phyloP scores from a whole-genome alignment of 345 rosid species.

The Nephelium lappaceum region DNA sequence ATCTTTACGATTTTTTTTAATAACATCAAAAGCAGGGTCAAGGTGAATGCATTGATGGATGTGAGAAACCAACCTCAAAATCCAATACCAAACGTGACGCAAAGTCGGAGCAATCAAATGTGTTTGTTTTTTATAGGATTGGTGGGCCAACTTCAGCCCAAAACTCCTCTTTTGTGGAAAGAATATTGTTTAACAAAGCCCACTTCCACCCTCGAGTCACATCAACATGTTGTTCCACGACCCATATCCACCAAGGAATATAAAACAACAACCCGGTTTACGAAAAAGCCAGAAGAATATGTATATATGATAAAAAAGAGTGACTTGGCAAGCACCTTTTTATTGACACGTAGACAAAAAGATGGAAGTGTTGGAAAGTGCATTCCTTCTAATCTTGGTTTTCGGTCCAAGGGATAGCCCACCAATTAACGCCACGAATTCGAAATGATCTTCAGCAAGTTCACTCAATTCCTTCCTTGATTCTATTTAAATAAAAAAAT shows the following conservation, averaged over 20 bases:
- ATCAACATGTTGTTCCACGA: neutral
- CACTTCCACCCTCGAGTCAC: neutral
- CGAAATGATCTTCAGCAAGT: constrained; percentile 19
- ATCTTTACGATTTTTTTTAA: no score
- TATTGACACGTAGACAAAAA: no score
- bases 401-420: neutral
- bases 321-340: no score
- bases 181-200: neutral
- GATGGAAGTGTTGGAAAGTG: neutral
- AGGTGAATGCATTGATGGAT: no score
- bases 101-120: neutral
- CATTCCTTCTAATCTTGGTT: constrained; percentile 3
- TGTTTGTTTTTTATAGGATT: neutral
- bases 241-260: neutral
- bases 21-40: no score
- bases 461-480: constrained; percentile 35
- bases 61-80: neutral
- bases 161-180: neutral
- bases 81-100: neutral
- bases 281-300: no score
- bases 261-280: no score
- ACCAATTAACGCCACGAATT: neutral
- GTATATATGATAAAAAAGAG: no score
- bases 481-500: neutral
- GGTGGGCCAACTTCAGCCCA: neutral